Conservation (phyloP, 2,329 filamentous ascomycete genomes). For the Fusarium lateritium region DNA sequence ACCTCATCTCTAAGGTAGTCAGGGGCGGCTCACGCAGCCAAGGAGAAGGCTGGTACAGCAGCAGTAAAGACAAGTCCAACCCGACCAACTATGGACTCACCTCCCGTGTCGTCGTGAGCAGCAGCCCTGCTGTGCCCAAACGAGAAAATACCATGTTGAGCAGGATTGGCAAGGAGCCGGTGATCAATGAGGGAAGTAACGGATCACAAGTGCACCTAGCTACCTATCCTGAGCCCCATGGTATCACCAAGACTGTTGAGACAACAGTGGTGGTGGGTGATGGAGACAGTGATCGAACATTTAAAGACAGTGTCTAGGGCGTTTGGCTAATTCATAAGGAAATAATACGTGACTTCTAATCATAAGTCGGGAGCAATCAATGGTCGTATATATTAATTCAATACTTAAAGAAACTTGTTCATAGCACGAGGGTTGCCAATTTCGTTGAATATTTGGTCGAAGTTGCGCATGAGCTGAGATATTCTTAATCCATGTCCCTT, state of each 20-base stretch:
- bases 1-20: constrained; percentile 61
- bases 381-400: background rate
- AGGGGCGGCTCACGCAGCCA: background rate
- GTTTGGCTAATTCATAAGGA: background rate
- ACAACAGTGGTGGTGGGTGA: constrained; percentile 31
- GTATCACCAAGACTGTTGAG: constrained; percentile 37
- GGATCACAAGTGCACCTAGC: constrained; percentile 33
- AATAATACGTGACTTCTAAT: background rate
- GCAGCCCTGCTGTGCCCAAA: background rate
- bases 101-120: constrained; percentile 30
- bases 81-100: constrained; percentile 24
- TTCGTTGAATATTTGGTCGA: background rate
- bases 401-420: background rate
- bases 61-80: constrained; percentile 20
- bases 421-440: too few relatives aligned
- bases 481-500: background rate
- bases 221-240: constrained; percentile 15
- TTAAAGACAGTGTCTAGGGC: background rate
- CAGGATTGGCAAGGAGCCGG: constrained; percentile 18
- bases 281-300: constrained; percentile 19
- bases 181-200: background rate
- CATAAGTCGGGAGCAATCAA: background rate
- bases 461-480: background rate
- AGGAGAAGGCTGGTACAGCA: constrained; percentile 23
- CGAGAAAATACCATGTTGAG: constrained; percentile 10